Evolutionary conservation across 768 basidiomycete genomes (phyloP).

Genomic region (Stropharia rugosoannulata): DNA sequence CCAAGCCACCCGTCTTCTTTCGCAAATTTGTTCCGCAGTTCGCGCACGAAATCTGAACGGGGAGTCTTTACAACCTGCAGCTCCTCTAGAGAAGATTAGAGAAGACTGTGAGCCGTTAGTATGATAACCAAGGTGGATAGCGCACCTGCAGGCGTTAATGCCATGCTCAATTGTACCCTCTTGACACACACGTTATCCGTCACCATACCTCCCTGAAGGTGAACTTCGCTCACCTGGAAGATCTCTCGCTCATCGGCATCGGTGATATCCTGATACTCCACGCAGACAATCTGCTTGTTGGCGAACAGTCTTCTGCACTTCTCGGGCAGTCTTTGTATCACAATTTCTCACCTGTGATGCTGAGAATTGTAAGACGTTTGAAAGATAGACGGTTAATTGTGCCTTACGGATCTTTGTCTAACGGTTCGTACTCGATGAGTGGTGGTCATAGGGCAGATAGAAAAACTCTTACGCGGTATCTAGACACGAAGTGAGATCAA

Average conservation of each 20-base stretch:
- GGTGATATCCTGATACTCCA: constrained; percentile 67
- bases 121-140: neutral
- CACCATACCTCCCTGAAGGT: neutral
- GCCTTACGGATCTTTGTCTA: constrained; percentile 55
- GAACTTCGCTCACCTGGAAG: constrained; percentile 53
- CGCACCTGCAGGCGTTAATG: constrained; percentile 66
- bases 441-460: neutral
- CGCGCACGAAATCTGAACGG: constrained; percentile 58
- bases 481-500: constrained; percentile 16
- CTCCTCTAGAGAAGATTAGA: constrained; percentile 61
- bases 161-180: constrained; percentile 80
- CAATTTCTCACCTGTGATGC: constrained; percentile 45
- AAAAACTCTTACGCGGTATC: constrained; percentile 46
- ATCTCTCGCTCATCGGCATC: constrained; percentile 64
- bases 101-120: neutral
- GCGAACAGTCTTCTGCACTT: constrained; percentile 58
- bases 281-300: constrained; percentile 77
- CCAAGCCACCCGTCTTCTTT: constrained; percentile 35
- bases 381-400: neutral
- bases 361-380: neutral
- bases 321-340: constrained; percentile 53
- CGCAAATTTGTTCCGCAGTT: constrained; percentile 47
- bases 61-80: constrained; percentile 64
- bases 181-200: constrained; percentile 25
- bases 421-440: neutral